Base-by-base conservation (phyloP, 768 basidiomycete species). In the Pulveroboletus sp. region DNA sequence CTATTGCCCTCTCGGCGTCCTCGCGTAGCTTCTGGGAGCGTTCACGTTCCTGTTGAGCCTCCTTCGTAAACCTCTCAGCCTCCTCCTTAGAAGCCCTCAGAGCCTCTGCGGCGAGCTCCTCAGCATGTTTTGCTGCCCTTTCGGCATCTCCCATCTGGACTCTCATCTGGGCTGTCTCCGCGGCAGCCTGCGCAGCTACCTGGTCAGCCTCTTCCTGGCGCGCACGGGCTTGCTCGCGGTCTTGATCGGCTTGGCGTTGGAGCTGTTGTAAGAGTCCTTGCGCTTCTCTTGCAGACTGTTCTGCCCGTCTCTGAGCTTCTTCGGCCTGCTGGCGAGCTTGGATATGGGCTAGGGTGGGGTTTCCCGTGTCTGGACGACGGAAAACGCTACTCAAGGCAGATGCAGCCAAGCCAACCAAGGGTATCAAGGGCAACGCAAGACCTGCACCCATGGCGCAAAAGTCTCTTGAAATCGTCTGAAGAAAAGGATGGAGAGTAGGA, bases 301-400 rank as follows among this genome's bases (percentile, higher is more conserved):
- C 54, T 0, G 54, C 57, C 1, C 31, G 27, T 28, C 11, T 21
- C 37, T 31, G 45, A 0, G 54, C 55, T 15, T 38, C 26, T 33
- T 56, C 54, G 4, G 48, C 56, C 2, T 14, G 15, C 0, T 51
- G 36, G 5, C 40, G 58, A 5, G 41, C 43, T 11, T 48, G 41
- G 4, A 61, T 54, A 0, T 21, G 46, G 1, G 30, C 31, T 5
- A 63, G 24, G 5, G 57, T 46, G 1, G 55, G 61, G 32, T 59
- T 62, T 32, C 14, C 26, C 15, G 15, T 36, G 21, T 47, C 17
- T 2, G 60, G 60, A 35, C 18, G 46, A 38, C 27, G 48, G 5
- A 43, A 38, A 14, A 41, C 1, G 14, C 7, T 6, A 1, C 13
- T 14, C 1, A 50, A 6, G 27, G n/a, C 31, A 0, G 17, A 5